These are phyloP conservation scores for Alectoria sarmentosa DNA, from an alignment of 495 filamentous ascomycete species.

Conservation along the genomic window DNA sequence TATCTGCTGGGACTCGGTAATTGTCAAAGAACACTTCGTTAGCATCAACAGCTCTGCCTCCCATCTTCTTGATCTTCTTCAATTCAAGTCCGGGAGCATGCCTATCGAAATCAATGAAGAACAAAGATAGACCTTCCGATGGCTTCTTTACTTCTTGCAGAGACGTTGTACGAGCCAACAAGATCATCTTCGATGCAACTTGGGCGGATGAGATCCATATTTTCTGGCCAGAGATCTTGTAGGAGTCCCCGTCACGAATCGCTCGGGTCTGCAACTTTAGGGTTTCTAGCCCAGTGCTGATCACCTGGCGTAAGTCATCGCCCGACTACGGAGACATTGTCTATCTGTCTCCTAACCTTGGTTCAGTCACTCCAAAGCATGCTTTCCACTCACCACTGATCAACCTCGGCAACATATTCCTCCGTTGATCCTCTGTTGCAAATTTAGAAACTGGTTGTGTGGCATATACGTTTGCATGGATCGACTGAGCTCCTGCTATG, in stretches of 20 bases:
- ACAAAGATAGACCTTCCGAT: conserved; percentile 64
- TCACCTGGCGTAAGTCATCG: conserved; percentile 12
- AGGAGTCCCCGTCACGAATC: conserved; percentile 44
- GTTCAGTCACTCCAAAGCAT: conserved; percentile 63
- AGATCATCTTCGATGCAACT: conserved; percentile 68
- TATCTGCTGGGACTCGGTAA: conserved; percentile 53
- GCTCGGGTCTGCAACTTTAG: conserved; percentile 58
- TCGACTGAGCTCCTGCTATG: conserved; percentile 69
- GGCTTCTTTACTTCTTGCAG: conserved; percentile 57
- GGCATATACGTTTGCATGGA: conserved; percentile 73
- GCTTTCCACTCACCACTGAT: conserved; percentile 61
- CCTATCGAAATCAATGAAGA: conserved; percentile 67
- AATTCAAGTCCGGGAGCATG: conserved; percentile 48
- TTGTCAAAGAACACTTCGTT: conserved; percentile 81
- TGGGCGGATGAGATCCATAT: conserved; percentile 81
- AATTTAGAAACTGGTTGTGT: conserved; percentile 71
- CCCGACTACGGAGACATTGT: not conserved
- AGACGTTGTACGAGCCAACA: conserved; percentile 67
- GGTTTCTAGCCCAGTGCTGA: conserved; percentile 69
- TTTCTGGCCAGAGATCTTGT: conserved; percentile 65
- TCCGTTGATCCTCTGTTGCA: conserved; percentile 52
- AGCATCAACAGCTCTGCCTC: conserved; percentile 68
- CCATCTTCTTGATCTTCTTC: conserved; percentile 74
- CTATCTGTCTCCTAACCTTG: conserved; percentile 21
- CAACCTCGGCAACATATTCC: conserved; percentile 57